These are phyloP conservation scores for Neurospora sp. DNA, from an alignment of 495 filamentous ascomycete species.

Conservation along the genomic window DNA sequence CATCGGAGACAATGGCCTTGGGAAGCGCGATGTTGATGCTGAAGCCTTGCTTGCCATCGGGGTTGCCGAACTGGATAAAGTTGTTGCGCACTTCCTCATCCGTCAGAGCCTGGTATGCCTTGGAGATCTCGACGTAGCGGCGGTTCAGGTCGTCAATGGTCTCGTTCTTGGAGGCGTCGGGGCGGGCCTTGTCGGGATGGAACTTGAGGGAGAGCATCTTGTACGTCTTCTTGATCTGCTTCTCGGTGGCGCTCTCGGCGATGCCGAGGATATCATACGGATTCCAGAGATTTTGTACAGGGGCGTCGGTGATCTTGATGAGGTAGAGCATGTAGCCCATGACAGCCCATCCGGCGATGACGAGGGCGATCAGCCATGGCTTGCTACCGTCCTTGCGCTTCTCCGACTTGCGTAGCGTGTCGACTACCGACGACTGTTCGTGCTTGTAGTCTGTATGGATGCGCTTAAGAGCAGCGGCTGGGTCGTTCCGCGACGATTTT, in stretches of 20 bases:
- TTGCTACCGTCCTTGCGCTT: constrained; percentile 73
- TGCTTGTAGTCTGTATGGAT: constrained; percentile 65
- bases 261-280: constrained; percentile 89
- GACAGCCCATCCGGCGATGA: constrained; percentile 63
- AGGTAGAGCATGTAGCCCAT: constrained; percentile 92
- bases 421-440: constrained; percentile 71
- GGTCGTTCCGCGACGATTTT: constrained; percentile 60
- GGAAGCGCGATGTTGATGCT: constrained; percentile 97
- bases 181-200: constrained; percentile 86
- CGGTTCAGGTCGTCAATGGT: constrained; percentile 78
- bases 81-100: constrained; percentile 97
- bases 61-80: constrained; percentile 89
- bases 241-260: constrained; percentile 75
- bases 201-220: constrained; percentile 72
- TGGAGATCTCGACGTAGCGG: constrained; percentile 84
- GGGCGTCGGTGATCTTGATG: constrained; percentile 67
- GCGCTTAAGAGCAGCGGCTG: constrained; percentile 36
- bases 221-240: constrained; percentile 82
- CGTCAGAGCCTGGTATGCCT: constrained; percentile 94
- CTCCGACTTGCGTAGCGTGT: constrained; percentile 75
- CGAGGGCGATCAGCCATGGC: constrained; percentile 73
- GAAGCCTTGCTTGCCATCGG: constrained; percentile 94
- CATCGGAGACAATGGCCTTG: constrained; percentile 83
- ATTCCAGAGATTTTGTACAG: constrained; percentile 75
- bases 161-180: constrained; percentile 76